These are phyloP conservation scores for Canavalia gladiata DNA, from an alignment of 306 rosid species.

Conservation along the genomic window DNA sequence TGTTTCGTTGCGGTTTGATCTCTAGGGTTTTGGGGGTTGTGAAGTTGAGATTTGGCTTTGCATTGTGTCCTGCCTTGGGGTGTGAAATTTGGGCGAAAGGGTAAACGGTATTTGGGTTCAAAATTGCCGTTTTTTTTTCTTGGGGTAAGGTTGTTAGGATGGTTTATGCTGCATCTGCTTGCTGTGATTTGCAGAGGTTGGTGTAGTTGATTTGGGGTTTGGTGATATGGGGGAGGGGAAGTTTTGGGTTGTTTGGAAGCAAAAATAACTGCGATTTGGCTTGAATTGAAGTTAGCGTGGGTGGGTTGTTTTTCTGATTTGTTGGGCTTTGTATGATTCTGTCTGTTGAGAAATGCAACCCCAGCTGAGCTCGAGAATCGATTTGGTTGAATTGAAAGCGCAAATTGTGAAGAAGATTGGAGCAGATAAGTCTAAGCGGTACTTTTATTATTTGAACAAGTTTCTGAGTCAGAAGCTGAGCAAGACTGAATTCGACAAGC, in stretches of 20 bases:
- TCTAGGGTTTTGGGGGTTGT: slow-evolving; percentile 79
- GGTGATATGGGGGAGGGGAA: slow-evolving; percentile 59
- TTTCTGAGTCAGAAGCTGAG: slow-evolving; percentile 87
- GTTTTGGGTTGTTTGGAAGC: slow-evolving; percentile 63
- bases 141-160: slow-evolving; percentile 52
- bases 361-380: slow-evolving; percentile 83
- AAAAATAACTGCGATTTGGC: slow-evolving; percentile 58
- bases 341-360: slow-evolving; percentile 88
- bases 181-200: slow-evolving; percentile 47
- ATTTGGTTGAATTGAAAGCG: slow-evolving; percentile 89
- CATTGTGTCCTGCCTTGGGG: slow-evolving; percentile 59
- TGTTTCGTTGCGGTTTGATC: slow-evolving; percentile 69
- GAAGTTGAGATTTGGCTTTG: slow-evolving; percentile 76
- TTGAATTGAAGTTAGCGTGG: slow-evolving; percentile 53
- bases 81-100: slow-evolving; percentile 57
- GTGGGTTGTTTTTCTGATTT: slow-evolving; percentile 53
- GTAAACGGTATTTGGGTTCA: slow-evolving; percentile 45
- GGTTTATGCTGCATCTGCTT: slow-evolving; percentile 41
- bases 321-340: slow-evolving; percentile 71
- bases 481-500: slow-evolving; percentile 82
- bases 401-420: slow-evolving; percentile 88
- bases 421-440: slow-evolving; percentile 70
- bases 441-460: slow-evolving; percentile 74
- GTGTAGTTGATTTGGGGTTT: slow-evolving; percentile 51
- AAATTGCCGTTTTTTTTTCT: slow-evolving; percentile 53